Evolutionary conservation across 306 rosid genomes (phyloP).

Genomic region (Lupinus albus): DNA sequence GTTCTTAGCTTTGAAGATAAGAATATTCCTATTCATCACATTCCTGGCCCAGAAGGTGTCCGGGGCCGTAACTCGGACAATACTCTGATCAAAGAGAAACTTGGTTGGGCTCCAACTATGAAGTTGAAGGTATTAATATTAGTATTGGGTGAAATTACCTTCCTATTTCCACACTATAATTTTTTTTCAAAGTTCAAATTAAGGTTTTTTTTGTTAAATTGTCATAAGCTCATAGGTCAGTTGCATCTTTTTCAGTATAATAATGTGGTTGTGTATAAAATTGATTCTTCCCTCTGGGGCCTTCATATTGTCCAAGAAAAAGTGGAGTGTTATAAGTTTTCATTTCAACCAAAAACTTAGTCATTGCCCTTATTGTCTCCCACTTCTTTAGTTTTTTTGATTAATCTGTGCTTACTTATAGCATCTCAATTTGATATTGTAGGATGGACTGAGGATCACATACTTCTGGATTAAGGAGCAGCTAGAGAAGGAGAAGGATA

Average conservation of each 20-base stretch:
- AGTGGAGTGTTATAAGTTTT: slow-evolving; percentile 26
- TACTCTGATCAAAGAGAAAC: slow-evolving; percentile 93
- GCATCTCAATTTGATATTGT: slow-evolving; percentile 34
- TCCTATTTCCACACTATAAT: slow-evolving; percentile 18
- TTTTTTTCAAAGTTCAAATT: not conserved
- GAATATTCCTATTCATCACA: slow-evolving; percentile 83
- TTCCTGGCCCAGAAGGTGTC: slow-evolving; percentile 99
- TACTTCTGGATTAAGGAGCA: slow-evolving; percentile 97
- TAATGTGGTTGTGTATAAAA: not conserved
- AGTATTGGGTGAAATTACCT: not conserved
- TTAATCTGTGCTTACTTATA: not conserved
- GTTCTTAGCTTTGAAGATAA: slow-evolving; percentile 88
- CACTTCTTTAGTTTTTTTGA: slow-evolving; percentile 3
- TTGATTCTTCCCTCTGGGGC: not conserved
- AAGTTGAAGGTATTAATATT: slow-evolving; percentile 72
- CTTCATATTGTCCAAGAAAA: not conserved
- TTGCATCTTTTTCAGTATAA: slow-evolving; percentile 11
- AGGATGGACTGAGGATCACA: slow-evolving; percentile 95
- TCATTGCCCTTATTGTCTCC: not conserved
- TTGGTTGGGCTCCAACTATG: slow-evolving; percentile 99
- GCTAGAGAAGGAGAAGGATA: slow-evolving; percentile 84
- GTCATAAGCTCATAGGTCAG: not conserved
- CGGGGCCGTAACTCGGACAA: slow-evolving; percentile 99
- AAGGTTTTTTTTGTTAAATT: not conserved
- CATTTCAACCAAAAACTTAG: not conserved